Base-by-base conservation (phyloP, 2,329 filamentous ascomycete genomes). In the Cercospora sp. region DNA sequence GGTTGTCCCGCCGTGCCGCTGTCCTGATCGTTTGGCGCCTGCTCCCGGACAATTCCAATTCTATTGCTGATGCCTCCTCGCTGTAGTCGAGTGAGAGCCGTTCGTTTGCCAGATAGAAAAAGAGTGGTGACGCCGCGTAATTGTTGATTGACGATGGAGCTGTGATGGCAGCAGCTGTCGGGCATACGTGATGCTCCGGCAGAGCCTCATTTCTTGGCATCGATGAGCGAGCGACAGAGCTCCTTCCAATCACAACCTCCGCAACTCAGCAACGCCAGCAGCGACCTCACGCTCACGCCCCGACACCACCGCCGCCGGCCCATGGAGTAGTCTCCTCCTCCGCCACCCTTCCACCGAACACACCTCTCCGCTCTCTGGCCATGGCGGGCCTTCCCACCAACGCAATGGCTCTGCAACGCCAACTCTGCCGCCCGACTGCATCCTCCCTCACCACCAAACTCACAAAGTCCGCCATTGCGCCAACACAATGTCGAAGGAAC, bases 401-500 rank as follows among this genome's bases (percentile, higher is more conserved):
- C 70, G 62, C 70, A 68, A 75, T 79, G 75, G 75, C 76, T 70
- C 70, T 78, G 53, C 73, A 76, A 60, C 77, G 77, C 71, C 76
- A 75, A 63, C 74, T 79, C 68, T 73, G 73, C 75, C 76, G 77
- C 62, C 71, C 76, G 61, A 70, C 74, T 63, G 57, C 73, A 59
- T 68, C 74, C 60, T 71, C 76, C 68, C 71, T 71, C 66, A 71
- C 71, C 64, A 66, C 72, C 60, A 43, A 51, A 61, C 69, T 74
- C 66, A 64, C 72, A 32, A 75, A 75, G 68, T 66, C 71, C 55
- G 72, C 70, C 67, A 63, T 70, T 62, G 69, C 71, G 49, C 71
- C 72, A 59, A 69, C 73, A 63, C 72, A 83, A 67, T 74, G 67
- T 63, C 73, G 65, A 69, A 74, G 72, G 72, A 81, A 80, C 75